Conservation (phyloP, 495 filamentous ascomycete genomes). For the Darksidea phi region DNA sequence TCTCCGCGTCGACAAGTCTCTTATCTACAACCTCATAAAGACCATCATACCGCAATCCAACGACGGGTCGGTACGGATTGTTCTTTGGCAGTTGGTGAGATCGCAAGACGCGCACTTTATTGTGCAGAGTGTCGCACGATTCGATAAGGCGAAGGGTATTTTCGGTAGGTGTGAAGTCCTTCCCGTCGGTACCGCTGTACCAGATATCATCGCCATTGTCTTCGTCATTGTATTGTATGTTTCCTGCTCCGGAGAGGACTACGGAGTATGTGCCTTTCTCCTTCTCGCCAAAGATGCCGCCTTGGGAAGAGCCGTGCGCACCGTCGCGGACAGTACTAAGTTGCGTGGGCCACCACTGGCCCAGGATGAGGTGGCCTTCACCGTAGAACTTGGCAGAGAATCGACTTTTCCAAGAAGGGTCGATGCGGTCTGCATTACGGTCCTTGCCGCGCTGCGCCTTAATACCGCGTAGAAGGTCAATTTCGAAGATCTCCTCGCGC, state of each 20-base stretch:
- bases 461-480: slow-evolving; percentile 53
- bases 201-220: slow-evolving; percentile 50
- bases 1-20: slow-evolving; percentile 41
- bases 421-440: slow-evolving; percentile 33
- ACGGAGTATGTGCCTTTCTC: slow-evolving; percentile 46
- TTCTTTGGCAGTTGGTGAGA: slow-evolving; percentile 40
- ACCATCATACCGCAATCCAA: slow-evolving; percentile 58
- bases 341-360: slow-evolving; percentile 59
- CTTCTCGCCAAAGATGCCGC: slow-evolving; percentile 47
- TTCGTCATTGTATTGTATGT: slow-evolving; percentile 46
- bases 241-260: slow-evolving; percentile 41
- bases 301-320: slow-evolving; percentile 55
- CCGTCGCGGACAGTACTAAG: slow-evolving; percentile 56
- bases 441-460: slow-evolving; percentile 11
- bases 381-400: slow-evolving; percentile 45
- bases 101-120: slow-evolving; percentile 52
- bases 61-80: slow-evolving; percentile 46
- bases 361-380: slow-evolving; percentile 50
- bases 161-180: slow-evolving; percentile 37
- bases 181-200: slow-evolving; percentile 53
- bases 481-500: slow-evolving; percentile 44
- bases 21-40: slow-evolving; percentile 50
- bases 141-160: slow-evolving; percentile 47
- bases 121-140: slow-evolving; percentile 20
- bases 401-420: slow-evolving; percentile 32